Base-by-base conservation (phyloP, 305 asterid genomes). In the Fraxinus latifolia region DNA sequence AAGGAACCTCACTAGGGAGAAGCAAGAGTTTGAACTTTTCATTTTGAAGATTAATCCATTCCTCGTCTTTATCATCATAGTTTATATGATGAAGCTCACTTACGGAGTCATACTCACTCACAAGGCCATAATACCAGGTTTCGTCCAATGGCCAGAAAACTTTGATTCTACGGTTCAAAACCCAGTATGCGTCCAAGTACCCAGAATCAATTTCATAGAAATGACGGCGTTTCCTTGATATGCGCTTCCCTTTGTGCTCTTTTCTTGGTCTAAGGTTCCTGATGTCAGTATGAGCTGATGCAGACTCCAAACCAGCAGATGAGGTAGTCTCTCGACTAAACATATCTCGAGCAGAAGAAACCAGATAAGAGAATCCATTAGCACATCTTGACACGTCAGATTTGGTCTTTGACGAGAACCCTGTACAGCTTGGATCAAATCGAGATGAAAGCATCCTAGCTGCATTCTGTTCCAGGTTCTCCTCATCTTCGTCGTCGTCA, bases 381-480 rank as follows among this genome's bases (percentile, higher is more conserved):
- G 87, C 87, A 82, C 83, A 81, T 87, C 85, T 87, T 53, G 89
- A 87, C 77, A 70, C 86, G 11, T 93, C 87, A 84, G 90, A 80
- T 87, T 82, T 91, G 65, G 78, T 86, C 85, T 85, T 92, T 2
- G 93, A 85, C 58, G 92, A 85, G 86, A 92, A 94, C 34, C 96
- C 97, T 9, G 99, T 96, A 91, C 98, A 96, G n/a, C 90, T 90
- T 44, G 99, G 99, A 88, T 96, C 99, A 87, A 96, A 96, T 84
- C 97, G 90, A 81, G 99, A 95, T 12, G 99, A 96, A 36, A 96
- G 94, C 99, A 96, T 95, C 94, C 98, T 91, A 25, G 99, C 99
- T 12, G 99, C 99, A 84, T 96, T 96, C 85, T 88, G 91, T 89
- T 96, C 97, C 12, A 96, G 99, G 82, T 95, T 95, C 90, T 92